phyloP scores from a whole-genome alignment of 495 filamentous ascomycete species.

The Viridothelium virens region DNA sequence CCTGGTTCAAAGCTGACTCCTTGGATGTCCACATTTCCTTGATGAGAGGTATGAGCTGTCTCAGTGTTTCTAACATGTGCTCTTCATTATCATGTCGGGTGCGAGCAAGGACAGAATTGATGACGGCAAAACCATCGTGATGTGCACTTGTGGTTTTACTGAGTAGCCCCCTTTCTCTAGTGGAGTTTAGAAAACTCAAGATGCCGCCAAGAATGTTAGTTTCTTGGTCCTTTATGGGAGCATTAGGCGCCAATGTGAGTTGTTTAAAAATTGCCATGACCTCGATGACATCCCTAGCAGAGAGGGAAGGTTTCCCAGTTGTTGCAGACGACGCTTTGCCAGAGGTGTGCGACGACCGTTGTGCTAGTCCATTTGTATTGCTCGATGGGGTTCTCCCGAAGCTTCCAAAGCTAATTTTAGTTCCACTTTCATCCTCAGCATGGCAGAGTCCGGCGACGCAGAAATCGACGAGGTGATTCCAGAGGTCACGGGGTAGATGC shows the following conservation, averaged over 20 bases:
- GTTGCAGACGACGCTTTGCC: background rate
- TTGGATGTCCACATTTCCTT: slow-evolving; percentile 66
- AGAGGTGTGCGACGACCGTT: background rate
- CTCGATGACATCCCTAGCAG: slow-evolving; percentile 11
- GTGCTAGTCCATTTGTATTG: background rate
- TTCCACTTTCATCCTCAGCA: slow-evolving; percentile 11
- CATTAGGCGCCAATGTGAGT: slow-evolving; percentile 60
- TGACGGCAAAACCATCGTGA: slow-evolving; percentile 60
- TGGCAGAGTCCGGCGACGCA: slow-evolving; percentile 47
- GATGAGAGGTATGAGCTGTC: slow-evolving; percentile 61
- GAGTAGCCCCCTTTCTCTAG: slow-evolving; percentile 19
- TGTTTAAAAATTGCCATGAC: slow-evolving; percentile 41
- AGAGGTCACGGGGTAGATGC: slow-evolving; percentile 57
- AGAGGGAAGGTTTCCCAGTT: background rate
- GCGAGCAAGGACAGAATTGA: slow-evolving; percentile 62
- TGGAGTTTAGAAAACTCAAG: slow-evolving; percentile 55
- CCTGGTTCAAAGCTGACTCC: slow-evolving; percentile 53
- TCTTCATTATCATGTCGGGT: slow-evolving; percentile 59
- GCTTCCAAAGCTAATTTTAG: slow-evolving; percentile 1
- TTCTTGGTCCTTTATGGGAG: slow-evolving; percentile 55
- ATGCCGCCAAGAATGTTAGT: slow-evolving; percentile 51
- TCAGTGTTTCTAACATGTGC: slow-evolving; percentile 50
- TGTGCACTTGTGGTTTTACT: slow-evolving; percentile 43
- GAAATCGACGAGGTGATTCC: slow-evolving; percentile 62
- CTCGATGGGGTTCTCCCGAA: background rate